Evolutionary conservation across 2,329 filamentous ascomycete genomes (phyloP), one percentile per base, ranked within the genome.

Genomic region (Lasiodiplodia theobromae): DNA sequence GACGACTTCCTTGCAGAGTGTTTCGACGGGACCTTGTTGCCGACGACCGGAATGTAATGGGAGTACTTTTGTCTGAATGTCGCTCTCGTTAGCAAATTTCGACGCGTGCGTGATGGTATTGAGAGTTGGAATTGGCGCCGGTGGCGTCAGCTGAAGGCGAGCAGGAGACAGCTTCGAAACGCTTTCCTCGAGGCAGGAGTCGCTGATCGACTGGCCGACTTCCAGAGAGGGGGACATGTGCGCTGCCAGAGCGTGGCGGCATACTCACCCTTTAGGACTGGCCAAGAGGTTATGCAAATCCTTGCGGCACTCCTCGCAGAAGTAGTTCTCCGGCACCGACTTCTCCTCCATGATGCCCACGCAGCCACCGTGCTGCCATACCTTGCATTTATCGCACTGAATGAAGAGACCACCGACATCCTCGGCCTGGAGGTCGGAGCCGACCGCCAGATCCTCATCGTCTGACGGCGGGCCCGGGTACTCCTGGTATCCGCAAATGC

Each of bases 361-460:
- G 77, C 96, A 99, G 70, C 94, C 95, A 75, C 96, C 96, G 79
- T 99, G 96, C 80, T 99, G 96, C 96, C 95, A 99, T 71, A 98
- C 96, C 78, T 96, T 94, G 84, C 94, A 97, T 71, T 91, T 86
- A 82, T 97, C 94, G 86, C 96, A 99, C 84, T 98, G 95, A 73
- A 99, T 94, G 81, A 97, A 99, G 81, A 98, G 91, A 65, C 94
- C 95, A 54, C 95, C 96, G 72, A 95, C 87, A 72, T 98, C 95
- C 75, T 97, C 94, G 38, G 74, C 75, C 72, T 74, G 76, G 21
- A 73, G 69, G 66, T 78, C 77, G 70, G 83, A 89, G 83, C 82
- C 89, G 51, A 68, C 60, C 82, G 79, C 85, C 80, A 79, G 86
- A 68, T 77, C 74, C 87, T 86, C 76, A 81, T 80, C 75, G 78